A percentile compares a stretch with the other conserved stretches of the same genome.
These are phyloP conservation scores for Circinella umbellata DNA, from an alignment of 371 early-diverging fungal genomes.

Conservation along the genomic window DNA sequence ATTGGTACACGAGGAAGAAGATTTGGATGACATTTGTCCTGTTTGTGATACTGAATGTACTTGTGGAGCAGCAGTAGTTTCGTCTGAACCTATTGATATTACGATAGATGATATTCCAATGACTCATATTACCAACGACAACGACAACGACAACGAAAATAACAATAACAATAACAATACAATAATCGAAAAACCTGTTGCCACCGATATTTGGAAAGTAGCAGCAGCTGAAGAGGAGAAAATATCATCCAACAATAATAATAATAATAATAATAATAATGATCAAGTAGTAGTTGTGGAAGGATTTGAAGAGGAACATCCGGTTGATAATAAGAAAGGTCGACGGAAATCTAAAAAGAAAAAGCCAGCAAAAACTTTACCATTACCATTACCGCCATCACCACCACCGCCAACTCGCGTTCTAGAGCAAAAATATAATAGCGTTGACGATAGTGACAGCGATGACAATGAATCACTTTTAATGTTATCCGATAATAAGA, in stretches of 20 bases:
- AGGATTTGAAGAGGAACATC: constrained; percentile 17
- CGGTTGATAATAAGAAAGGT: not conserved
- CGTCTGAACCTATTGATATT: not conserved
- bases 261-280: constrained; percentile 15
- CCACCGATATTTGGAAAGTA: constrained; percentile 22
- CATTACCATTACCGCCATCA: not conserved
- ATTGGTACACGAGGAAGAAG: constrained; percentile 37
- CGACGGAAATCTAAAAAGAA: constrained; percentile 24
- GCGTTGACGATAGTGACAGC: constrained; percentile 9
- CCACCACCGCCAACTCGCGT: not conserved
- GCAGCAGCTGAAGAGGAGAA: constrained; percentile 4
- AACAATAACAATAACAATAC: too few relatives aligned
- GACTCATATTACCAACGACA: not conserved
- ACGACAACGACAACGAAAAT: not conserved
- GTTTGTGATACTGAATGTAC: constrained; percentile 68
- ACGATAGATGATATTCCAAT: not conserved
- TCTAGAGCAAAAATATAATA: not conserved
- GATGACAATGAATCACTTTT: constrained; percentile 23
- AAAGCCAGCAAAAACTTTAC: constrained; percentile 5
- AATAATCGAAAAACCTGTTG: not conserved
- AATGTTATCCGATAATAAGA: constrained; percentile 2
- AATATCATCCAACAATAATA: not conserved
- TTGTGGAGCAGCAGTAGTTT: constrained; percentile 38
- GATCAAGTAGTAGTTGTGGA: constrained; percentile 19
- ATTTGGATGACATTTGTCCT: constrained; percentile 62